phyloP scores from a whole-genome alignment of 345 rosid species.

The Lepidium didymum region DNA sequence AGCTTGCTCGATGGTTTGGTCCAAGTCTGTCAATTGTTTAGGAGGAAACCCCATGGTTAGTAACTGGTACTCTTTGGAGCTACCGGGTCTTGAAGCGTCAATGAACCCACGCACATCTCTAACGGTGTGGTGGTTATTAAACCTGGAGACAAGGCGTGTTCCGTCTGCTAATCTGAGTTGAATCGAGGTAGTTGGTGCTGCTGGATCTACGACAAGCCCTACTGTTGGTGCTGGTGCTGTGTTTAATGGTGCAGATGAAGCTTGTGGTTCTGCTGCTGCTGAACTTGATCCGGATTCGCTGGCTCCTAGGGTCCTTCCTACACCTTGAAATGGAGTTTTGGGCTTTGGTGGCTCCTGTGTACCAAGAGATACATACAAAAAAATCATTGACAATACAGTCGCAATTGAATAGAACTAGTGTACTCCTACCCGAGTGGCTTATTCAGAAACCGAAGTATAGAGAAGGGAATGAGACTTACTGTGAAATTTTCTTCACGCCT shows the following conservation, averaged over 20 bases:
- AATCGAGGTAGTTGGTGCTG: conserved; percentile 40
- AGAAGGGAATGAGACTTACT: conserved; percentile 28
- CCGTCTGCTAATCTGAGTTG: conserved; percentile 82
- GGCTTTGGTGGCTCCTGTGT: conserved; percentile 54
- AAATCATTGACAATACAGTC: background rate
- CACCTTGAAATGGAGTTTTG: conserved; percentile 49
- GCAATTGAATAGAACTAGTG: background rate
- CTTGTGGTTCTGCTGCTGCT: conserved; percentile 38
- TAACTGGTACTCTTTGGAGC: conserved; percentile 59
- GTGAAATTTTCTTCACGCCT: conserved; percentile 61
- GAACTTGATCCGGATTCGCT: conserved; percentile 23
- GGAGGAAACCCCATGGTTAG: conserved; percentile 98
- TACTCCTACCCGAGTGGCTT: background rate
- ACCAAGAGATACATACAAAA: conserved; percentile 27
- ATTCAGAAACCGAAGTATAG: background rate
- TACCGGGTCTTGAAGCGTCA: conserved; percentile 71
- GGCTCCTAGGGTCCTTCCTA: conserved; percentile 75
- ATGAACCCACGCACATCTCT: conserved; percentile 75
- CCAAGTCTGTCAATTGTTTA: conserved; percentile 53
- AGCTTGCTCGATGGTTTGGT: conserved; percentile 85
- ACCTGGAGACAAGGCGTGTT: conserved; percentile 29
- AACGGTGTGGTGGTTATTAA: conserved; percentile 50
- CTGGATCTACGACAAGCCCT: conserved; percentile 57
- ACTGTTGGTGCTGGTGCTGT: conserved; percentile 46
- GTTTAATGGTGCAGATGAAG: conserved; percentile 21